Percentiles rank a stretch among this genome's conserved stretches.
These are phyloP conservation scores for Diaporthe sp. DNA, from an alignment of 2,329 filamentous ascomycete species.

Conservation along the genomic window DNA sequence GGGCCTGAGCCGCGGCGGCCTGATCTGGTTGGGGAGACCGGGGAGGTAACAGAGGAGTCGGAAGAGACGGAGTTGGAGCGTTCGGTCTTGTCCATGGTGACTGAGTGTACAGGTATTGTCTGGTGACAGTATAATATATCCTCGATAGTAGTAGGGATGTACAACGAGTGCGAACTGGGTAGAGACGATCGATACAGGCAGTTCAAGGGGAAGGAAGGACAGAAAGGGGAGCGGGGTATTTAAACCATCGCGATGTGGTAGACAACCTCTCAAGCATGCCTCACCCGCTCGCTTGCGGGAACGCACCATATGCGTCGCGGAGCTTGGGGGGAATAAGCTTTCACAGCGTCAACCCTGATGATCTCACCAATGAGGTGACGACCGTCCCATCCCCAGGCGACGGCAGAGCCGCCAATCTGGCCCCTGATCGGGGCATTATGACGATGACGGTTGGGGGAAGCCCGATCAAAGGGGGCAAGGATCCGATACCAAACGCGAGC, in stretches of 20 bases:
- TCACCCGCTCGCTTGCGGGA: not conserved
- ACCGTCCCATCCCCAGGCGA: constrained; percentile 7
- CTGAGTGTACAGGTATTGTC: not conserved
- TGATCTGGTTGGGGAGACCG: constrained; percentile 42
- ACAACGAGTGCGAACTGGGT: too few relatives aligned
- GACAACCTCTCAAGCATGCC: not conserved
- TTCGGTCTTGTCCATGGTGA: constrained; percentile 34
- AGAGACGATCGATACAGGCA: not conserved
- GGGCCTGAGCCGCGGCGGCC: constrained; percentile 58
- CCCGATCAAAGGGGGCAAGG: constrained; percentile 29
- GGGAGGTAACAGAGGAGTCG: constrained; percentile 13
- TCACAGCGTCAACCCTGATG: constrained; percentile 23
- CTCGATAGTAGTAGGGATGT: not conserved
- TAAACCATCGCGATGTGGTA: not conserved
- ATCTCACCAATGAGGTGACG: constrained; percentile 31
- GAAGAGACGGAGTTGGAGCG: constrained; percentile 41
- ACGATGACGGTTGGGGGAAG: constrained; percentile 25
- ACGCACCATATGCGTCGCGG: constrained; percentile 9
- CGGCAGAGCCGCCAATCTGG: constrained; percentile 22
- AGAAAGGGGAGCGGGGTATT: constrained; percentile 27
- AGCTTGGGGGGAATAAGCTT: constrained; percentile 18
- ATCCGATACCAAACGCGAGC: not conserved
- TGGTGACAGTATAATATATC: not conserved
- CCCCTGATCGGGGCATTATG: constrained; percentile 23
- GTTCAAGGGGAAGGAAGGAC: fast-evolving